Evolutionary conservation across 2,329 filamentous ascomycete species (phyloP).

Genomic region (Fusarium temperatum): DNA sequence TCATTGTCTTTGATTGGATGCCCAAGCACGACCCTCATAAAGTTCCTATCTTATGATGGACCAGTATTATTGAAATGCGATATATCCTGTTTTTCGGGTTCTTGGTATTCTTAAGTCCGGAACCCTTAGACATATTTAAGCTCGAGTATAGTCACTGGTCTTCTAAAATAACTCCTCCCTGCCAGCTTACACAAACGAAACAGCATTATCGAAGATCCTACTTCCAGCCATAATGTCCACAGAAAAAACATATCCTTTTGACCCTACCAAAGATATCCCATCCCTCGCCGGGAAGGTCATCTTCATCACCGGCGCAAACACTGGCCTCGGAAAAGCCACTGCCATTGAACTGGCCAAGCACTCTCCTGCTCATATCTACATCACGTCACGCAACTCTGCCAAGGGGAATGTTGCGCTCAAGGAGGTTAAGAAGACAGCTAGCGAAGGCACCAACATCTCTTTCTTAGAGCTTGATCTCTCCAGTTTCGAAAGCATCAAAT

Average conservation of each 20-base stretch:
- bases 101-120: neutral
- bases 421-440: rapidly evolving
- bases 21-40: rapidly evolving
- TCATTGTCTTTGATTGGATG: neutral
- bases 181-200: neutral
- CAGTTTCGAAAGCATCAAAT: neutral
- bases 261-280: neutral
- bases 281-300: neutral
- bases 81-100: neutral
- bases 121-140: rapidly evolving
- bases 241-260: rapidly evolving
- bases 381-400: neutral
- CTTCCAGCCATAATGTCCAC: neutral
- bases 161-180: neutral
- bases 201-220: neutral
- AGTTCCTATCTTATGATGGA: rapidly evolving
- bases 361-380: neutral
- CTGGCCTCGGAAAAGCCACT: neutral
- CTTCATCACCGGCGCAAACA: neutral
- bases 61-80: no score
- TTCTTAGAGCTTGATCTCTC: neutral
- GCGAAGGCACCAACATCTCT: rapidly evolving
- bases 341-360: neutral
- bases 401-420: neutral
- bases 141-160: rapidly evolving